Conservation (phyloP, 2,329 filamentous ascomycete genomes). For the Colletotrichum ledebouriae region DNA sequence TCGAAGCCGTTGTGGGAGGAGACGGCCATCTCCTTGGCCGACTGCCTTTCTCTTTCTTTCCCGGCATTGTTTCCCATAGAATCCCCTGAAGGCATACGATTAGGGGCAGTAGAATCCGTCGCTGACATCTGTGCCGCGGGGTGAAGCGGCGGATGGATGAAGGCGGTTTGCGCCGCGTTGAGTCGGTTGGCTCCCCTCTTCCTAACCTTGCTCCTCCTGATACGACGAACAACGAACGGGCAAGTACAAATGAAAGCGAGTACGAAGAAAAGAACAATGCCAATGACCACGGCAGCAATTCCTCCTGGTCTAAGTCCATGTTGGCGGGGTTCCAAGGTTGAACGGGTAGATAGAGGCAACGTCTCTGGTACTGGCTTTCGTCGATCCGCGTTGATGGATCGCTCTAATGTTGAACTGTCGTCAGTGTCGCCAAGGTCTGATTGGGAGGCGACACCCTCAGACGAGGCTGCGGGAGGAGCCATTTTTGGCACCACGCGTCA, state of each 20-base stretch:
- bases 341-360: slow-evolving; percentile 37
- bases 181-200: slow-evolving; percentile 44
- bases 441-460: slow-evolving; percentile 42
- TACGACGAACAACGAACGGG: slow-evolving; percentile 53
- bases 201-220: slow-evolving; percentile 47
- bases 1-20: slow-evolving; percentile 34
- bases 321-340: slow-evolving; percentile 50
- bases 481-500: slow-evolving; percentile 43
- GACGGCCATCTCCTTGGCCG: slow-evolving; percentile 26
- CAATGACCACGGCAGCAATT: slow-evolving; percentile 55
- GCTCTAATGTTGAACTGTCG: slow-evolving; percentile 30
- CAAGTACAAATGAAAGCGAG: slow-evolving; percentile 56
- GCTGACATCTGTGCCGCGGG: slow-evolving; percentile 49
- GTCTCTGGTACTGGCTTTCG: slow-evolving; percentile 11
- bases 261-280: slow-evolving; percentile 50
- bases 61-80: slow-evolving; percentile 34
- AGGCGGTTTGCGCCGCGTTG: slow-evolving; percentile 51
- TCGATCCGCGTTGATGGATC: slow-evolving; percentile 27
- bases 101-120: slow-evolving; percentile 30
- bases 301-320: slow-evolving; percentile 47
- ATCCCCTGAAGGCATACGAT: slow-evolving; percentile 33
- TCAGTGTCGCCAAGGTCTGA: slow-evolving; percentile 43
- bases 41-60: slow-evolving; percentile 27
- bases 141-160: slow-evolving; percentile 44
- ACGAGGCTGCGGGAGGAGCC: slow-evolving; percentile 43